phyloP scores from a whole-genome alignment of 352 stramenopile species.

The Pythium aquatile region DNA sequence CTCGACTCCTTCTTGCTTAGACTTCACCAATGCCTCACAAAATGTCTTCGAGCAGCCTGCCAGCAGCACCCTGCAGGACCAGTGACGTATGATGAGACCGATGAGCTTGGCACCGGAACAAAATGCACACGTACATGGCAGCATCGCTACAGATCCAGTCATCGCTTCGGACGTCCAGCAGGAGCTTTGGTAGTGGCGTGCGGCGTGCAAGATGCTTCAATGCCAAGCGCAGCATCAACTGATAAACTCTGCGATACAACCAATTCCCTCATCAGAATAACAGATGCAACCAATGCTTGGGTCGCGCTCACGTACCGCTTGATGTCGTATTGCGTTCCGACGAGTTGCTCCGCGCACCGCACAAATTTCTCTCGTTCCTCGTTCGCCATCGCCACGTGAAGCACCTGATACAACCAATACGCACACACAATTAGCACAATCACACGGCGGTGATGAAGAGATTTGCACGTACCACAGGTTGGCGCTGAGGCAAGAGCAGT shows the following conservation, averaged over 20 bases:
- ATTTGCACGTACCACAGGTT: constrained; percentile 51
- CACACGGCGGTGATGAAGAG: not conserved
- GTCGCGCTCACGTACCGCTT: constrained; percentile 34
- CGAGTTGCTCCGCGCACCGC: constrained; percentile 53
- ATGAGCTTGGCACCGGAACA: too few relatives aligned
- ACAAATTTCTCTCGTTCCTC: constrained; percentile 54
- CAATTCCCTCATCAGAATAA: not conserved
- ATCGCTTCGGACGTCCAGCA: constrained; percentile 49
- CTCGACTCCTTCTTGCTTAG: constrained; percentile 33
- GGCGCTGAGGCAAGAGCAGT: constrained; percentile 59
- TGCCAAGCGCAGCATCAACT: constrained; percentile 57
- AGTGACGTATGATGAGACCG: too few relatives aligned
- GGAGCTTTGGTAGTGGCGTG: constrained; percentile 44
- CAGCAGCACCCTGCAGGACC: constrained; percentile 44
- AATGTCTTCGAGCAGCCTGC: constrained; percentile 60
- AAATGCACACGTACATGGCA: constrained; percentile 45
- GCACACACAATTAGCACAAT: not conserved
- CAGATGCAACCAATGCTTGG: not conserved
- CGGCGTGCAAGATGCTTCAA: constrained; percentile 47
- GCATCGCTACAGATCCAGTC: constrained; percentile 79
- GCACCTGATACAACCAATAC: constrained; percentile 35
- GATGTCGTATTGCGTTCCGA: constrained; percentile 66
- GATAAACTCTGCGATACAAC: not conserved
- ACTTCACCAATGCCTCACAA: constrained; percentile 44
- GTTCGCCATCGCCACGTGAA: constrained; percentile 48